phyloP scores from a whole-genome alignment of 176 grass and related monocot species.

The Calamus simplicifolius region DNA sequence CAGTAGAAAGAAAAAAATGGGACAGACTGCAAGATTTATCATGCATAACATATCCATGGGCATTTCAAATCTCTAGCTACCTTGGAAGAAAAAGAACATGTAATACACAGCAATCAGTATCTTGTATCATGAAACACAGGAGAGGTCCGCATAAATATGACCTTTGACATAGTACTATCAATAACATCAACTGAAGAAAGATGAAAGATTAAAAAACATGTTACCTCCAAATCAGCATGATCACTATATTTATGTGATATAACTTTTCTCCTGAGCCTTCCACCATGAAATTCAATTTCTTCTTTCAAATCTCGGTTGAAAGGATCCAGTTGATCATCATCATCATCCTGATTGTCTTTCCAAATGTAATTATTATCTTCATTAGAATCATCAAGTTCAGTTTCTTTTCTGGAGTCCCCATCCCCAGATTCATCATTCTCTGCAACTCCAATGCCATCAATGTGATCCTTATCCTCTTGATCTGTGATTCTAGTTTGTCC shows the following conservation, averaged over 20 bases:
- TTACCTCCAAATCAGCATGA: conserved; percentile 25
- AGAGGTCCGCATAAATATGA: too few relatives aligned
- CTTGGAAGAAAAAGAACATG: too few relatives aligned
- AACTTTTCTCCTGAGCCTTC: conserved; percentile 78
- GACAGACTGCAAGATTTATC: too few relatives aligned
- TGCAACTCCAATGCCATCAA: conserved; percentile 3
- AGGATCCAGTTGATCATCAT: conserved; percentile 17
- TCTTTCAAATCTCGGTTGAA: conserved; percentile 50
- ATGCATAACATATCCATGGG: too few relatives aligned
- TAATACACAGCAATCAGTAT: too few relatives aligned
- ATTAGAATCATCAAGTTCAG: conserved; percentile 35
- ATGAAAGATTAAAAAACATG: conserved; percentile 2
- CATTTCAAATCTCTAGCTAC: too few relatives aligned
- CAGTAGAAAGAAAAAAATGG: too few relatives aligned
- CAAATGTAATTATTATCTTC: conserved; percentile 38
- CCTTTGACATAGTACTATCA: too few relatives aligned
- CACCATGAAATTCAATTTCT: conserved; percentile 45
- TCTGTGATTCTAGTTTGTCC: conserved; percentile 16
- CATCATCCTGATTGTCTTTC: conserved; percentile 27
- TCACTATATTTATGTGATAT: conserved; percentile 69
- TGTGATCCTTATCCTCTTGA: neutral
- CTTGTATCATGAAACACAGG: too few relatives aligned
- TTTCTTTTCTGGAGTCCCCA: conserved; percentile 24
- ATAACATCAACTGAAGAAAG: neutral
- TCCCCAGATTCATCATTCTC: conserved; percentile 22